Conservation (phyloP, 176 grass and related monocot genomes). For the Coix lacrymajobi region DNA sequence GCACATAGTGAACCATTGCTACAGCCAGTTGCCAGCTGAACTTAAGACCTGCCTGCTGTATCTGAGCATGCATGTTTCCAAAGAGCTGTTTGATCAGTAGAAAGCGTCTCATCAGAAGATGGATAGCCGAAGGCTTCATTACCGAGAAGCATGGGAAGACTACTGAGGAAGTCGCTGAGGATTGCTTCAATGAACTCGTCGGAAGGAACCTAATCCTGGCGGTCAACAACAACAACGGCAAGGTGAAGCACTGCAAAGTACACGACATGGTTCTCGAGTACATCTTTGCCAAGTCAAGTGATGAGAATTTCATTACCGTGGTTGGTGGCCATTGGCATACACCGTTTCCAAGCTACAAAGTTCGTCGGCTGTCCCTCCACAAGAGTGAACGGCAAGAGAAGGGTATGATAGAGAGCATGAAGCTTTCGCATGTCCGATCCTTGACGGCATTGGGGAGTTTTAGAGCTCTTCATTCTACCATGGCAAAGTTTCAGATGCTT, state of each 20-base stretch:
- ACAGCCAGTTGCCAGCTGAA: neutral
- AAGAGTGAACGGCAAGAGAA: neutral
- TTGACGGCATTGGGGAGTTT: neutral
- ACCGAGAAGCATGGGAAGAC: conserved; percentile 4
- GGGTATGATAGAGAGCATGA: neutral
- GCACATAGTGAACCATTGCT: neutral
- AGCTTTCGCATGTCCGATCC: conserved; percentile 17
- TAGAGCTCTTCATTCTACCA: neutral
- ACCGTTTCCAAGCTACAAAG: conserved; percentile 12
- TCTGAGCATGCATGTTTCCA: neutral
- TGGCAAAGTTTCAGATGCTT: neutral
- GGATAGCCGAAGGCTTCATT: conserved; percentile 27
- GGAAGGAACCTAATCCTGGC: conserved; percentile 8
- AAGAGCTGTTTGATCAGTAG: neutral
- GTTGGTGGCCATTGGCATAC: conserved; percentile 27
- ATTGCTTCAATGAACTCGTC: conserved; percentile 20
- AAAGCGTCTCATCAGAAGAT: conserved; percentile 15
- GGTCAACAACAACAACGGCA: conserved; percentile 6
- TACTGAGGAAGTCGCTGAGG: neutral
- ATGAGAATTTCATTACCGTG: conserved; percentile 23
- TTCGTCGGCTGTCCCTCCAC: neutral
- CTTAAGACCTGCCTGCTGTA: conserved; percentile 9
- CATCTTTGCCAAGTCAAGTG: conserved; percentile 19
- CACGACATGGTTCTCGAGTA: conserved; percentile 37
- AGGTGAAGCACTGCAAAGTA: conserved; percentile 25